phyloP scores from a whole-genome alignment of 1,284 basidiomycete genomes.

The Meira nashicola region DNA sequence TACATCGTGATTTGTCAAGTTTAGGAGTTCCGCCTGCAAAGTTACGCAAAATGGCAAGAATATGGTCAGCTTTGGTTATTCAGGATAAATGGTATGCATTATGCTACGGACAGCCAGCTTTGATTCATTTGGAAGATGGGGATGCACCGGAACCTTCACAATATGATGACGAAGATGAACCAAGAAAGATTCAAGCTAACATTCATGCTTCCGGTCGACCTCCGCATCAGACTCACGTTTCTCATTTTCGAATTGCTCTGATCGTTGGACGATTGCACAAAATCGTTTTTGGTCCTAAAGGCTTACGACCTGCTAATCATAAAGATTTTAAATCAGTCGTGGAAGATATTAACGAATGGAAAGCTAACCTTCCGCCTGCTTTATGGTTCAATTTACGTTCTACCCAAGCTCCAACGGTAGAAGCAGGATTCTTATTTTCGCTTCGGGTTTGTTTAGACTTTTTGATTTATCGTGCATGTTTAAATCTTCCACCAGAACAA shows the following conservation, averaged over 20 bases:
- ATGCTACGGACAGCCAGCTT: neutral
- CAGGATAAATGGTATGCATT: slow-evolving; percentile 7
- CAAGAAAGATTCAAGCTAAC: no score
- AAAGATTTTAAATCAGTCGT: neutral
- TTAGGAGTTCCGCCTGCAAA: neutral
- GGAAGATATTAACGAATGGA: neutral
- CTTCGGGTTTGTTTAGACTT: neutral
- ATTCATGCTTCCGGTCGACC: no score
- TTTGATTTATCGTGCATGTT: neutral
- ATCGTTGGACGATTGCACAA: neutral
- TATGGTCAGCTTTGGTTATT: slow-evolving; percentile 1
- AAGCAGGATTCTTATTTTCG: neutral
- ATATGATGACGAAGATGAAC: neutral
- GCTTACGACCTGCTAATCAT: neutral
- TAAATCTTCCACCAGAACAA: neutral
- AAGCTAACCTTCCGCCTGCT: neutral
- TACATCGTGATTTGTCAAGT: neutral
- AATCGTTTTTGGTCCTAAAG: neutral
- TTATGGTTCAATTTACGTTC: neutral
- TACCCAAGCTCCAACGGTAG: neutral
- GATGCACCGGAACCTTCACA: neutral
- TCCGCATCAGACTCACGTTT: neutral
- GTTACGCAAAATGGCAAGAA: neutral
- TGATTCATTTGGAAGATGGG: slow-evolving; percentile 3
- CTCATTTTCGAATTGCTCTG: neutral